phyloP scores from a whole-genome alignment of 352 stramenopile species.

The Globisporangium cederbergense region DNA sequence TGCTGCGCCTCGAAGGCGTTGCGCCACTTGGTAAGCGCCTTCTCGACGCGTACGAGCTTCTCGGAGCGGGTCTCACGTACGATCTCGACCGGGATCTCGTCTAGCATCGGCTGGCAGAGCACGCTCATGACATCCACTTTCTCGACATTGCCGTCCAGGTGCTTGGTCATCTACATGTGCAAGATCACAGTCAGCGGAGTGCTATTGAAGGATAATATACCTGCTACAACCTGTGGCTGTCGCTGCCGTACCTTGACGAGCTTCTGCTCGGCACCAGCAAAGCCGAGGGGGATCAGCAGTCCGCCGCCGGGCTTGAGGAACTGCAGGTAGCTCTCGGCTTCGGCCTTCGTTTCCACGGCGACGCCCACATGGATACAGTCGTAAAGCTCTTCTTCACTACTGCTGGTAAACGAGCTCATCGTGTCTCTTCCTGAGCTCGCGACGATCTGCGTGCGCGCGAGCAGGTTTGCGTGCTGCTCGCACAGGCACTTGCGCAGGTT shows the following conservation, averaged over 20 bases:
- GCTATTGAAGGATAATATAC: no score
- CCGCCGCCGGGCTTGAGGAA: conserved; percentile 69
- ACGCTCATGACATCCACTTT: conserved; percentile 84
- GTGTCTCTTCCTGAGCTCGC: conserved; percentile 44
- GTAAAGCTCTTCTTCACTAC: conserved; percentile 25
- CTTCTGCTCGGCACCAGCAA: conserved; percentile 62
- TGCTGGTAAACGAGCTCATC: conserved; percentile 18
- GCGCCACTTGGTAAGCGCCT: conserved; percentile 61
- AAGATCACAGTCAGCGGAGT: background rate
- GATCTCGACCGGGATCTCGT: conserved; percentile 42
- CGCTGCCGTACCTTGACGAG: conserved; percentile 60
- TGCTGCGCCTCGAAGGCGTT: conserved; percentile 52
- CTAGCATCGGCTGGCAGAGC: conserved; percentile 78
- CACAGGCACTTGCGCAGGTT: conserved; percentile 57
- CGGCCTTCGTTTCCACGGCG: conserved; percentile 68
- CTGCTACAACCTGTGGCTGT: no score
- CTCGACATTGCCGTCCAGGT: conserved; percentile 41
- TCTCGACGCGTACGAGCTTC: conserved; percentile 58
- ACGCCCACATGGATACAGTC: conserved; percentile 83
- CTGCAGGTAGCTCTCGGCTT: conserved; percentile 64
- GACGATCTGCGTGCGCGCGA: conserved; percentile 39
- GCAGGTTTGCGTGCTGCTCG: conserved; percentile 20
- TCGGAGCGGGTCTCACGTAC: conserved; percentile 52
- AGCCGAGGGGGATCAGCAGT: conserved; percentile 65
- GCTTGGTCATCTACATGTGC: conserved; percentile 59